Conservation (phyloP, 306 rosid genomes). For the Vigna radiata region DNA sequence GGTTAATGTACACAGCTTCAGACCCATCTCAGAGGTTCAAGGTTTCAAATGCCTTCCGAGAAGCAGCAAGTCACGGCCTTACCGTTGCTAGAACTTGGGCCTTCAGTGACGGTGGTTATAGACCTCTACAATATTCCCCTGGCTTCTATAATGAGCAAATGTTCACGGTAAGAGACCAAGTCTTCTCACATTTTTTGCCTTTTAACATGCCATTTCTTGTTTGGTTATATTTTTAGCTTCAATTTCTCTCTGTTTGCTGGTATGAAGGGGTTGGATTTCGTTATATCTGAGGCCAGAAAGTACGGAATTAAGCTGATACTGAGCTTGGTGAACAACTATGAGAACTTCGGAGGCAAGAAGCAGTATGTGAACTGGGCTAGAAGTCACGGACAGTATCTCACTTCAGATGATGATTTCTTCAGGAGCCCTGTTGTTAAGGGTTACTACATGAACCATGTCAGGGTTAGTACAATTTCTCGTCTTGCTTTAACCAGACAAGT, state of each 20-base stretch:
- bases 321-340: conserved; percentile 94
- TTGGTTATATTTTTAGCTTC: conserved; percentile 7
- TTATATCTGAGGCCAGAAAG: conserved; percentile 82
- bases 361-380: conserved; percentile 98
- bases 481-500: conserved; percentile 10
- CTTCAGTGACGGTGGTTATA: conserved; percentile 90
- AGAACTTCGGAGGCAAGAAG: conserved; percentile 86
- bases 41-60: conserved; percentile 70
- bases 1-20: conserved; percentile 88
- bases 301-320: conserved; percentile 82
- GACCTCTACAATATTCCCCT: conserved; percentile 82
- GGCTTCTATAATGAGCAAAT: conserved; percentile 86
- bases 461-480: conserved; percentile 48
- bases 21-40: conserved; percentile 85
- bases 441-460: conserved; percentile 83
- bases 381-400: conserved; percentile 72
- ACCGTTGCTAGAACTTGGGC: conserved; percentile 97
- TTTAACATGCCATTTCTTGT: not conserved
- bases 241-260: conserved; percentile 32
- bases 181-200: not conserved
- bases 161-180: conserved; percentile 61
- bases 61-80: conserved; percentile 80
- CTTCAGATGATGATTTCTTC: conserved; percentile 91
- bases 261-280: conserved; percentile 88
- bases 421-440: conserved; percentile 73